These are phyloP conservation scores for Xylaria sp. DNA, from an alignment of 2,329 filamentous ascomycete genomes.

Conservation along the genomic window DNA sequence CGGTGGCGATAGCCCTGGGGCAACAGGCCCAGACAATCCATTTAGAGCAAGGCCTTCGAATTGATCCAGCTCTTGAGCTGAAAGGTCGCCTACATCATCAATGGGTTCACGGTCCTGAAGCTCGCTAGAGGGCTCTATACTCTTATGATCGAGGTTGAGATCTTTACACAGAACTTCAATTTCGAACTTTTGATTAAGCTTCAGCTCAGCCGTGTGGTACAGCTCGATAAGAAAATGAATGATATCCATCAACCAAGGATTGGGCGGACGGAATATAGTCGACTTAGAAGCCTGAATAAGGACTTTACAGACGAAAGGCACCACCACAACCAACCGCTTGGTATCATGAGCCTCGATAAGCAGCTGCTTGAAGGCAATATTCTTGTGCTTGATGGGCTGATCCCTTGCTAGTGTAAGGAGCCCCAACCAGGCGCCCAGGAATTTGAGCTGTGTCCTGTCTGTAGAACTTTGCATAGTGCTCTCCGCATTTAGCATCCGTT, in stretches of 20 bases:
- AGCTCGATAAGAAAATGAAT: constrained; percentile 89
- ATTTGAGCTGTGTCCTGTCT: constrained; percentile 89
- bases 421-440: constrained; percentile 91
- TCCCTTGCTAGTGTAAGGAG: constrained; percentile 91
- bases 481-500: constrained; percentile 89
- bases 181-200: constrained; percentile 97
- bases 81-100: constrained; percentile 65
- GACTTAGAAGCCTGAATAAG: constrained; percentile 83
- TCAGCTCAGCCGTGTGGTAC: constrained; percentile 90
- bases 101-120: constrained; percentile 77
- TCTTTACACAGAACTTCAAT: constrained; percentile 97
- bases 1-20: constrained; percentile 76
- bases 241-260: constrained; percentile 98
- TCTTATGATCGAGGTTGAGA: constrained; percentile 88
- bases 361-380: constrained; percentile 96
- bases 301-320: constrained; percentile 98
- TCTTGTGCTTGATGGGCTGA: constrained; percentile 93
- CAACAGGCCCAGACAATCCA: constrained; percentile 70
- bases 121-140: constrained; percentile 83
- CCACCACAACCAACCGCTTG: constrained; percentile 87
- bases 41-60: constrained; percentile 86
- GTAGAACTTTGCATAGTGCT: constrained; percentile 81
- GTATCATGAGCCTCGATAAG: constrained; percentile 93
- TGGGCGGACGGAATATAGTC: constrained; percentile 89
- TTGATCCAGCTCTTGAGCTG: constrained; percentile 73